phyloP scores from a whole-genome alignment of 2,329 filamentous ascomycete genomes.

The Alternaria viburni region DNA sequence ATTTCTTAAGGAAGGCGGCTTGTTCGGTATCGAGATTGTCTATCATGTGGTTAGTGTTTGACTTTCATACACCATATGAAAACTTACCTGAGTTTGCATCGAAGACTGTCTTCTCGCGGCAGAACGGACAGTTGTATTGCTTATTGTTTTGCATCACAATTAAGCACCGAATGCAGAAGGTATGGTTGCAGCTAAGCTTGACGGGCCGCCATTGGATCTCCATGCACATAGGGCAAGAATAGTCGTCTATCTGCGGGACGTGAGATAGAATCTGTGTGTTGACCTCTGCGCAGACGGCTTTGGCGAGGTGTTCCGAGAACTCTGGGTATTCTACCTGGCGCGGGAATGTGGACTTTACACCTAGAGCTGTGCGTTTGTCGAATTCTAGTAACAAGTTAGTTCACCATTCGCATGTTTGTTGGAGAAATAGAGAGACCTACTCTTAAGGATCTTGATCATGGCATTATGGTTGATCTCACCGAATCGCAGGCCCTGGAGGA shows the following conservation, averaged over 20 bases:
- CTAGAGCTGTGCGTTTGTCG: constrained; percentile 81
- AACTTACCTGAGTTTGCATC: constrained; percentile 67
- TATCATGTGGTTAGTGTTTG: too few species aligned
- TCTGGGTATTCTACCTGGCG: constrained; percentile 62
- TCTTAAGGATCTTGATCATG: constrained; percentile 84
- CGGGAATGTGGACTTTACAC: constrained; percentile 69
- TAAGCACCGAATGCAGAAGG: constrained; percentile 85
- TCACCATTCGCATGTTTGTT: background rate
- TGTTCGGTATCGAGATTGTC: constrained; percentile 74
- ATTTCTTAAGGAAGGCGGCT: constrained; percentile 72
- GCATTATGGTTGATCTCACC: constrained; percentile 83
- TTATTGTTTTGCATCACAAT: constrained; percentile 77
- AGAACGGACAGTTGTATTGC: constrained; percentile 76
- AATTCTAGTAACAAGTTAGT: constrained; percentile 64
- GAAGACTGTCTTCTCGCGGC: constrained; percentile 73
- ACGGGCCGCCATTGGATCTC: constrained; percentile 82
- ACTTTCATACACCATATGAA: too few species aligned
- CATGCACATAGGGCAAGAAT: constrained; percentile 80
- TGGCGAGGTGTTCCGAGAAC: constrained; percentile 71
- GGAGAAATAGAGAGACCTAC: constrained; percentile 46
- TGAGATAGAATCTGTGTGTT: constrained; percentile 73
- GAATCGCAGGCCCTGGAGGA: constrained; percentile 83
- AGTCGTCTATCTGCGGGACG: constrained; percentile 84
- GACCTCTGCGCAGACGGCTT: constrained; percentile 76
- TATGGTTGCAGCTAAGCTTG: constrained; percentile 74